Base-by-base conservation (phyloP, 805 yeast genomes). In the Hagleromyces aurorensis region DNA sequence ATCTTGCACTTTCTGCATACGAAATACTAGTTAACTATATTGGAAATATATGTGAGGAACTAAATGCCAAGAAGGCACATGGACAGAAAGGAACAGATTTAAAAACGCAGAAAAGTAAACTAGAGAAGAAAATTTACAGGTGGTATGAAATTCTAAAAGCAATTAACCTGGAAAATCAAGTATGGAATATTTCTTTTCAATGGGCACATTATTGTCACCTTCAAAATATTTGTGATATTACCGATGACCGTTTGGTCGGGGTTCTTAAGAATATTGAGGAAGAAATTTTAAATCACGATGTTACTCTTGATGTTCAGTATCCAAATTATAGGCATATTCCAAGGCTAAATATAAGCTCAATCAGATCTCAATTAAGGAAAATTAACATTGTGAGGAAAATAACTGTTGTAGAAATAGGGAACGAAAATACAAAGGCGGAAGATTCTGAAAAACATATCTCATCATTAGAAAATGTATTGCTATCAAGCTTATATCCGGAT, bases 301-400 rank as follows among this genome's bases (percentile, higher is more conserved):
- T 20, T 0, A 33, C 38, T 0, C 23, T 50, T 4, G 38, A 56
- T 6, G 55, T 78, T 0, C 44, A 53, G 0, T 74, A 70, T 50
- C 65, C 73, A 1, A 85, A 86, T 47, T 79, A 69, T 41, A 59
- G 64, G 1, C 59, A 67, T 33, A 71, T 87, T 10, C 78, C 84
- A 2, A 58, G 64, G 1, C 53, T 87, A 3, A 75, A 67, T 23
- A 29, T 52, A 1, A 57, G 62, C 1, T 62, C 70, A 4, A 64
- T 83, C 6, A 65, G 64, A 19, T 62, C 72, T 4, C 87, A 84
- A 43, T 59, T 76, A 12, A 77, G 87, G 2, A 82, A 84, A 29
- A 63, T 82, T 9, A 72, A 75, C 16, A 82, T 89, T 0, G 69
- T 85, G 11, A 38, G 48, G 30, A 48, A 40, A 16, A 41, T 55